These are phyloP conservation scores for Chlorella variabilis DNA, from an alignment of 163 green algal species.

Conservation along the genomic window DNA sequence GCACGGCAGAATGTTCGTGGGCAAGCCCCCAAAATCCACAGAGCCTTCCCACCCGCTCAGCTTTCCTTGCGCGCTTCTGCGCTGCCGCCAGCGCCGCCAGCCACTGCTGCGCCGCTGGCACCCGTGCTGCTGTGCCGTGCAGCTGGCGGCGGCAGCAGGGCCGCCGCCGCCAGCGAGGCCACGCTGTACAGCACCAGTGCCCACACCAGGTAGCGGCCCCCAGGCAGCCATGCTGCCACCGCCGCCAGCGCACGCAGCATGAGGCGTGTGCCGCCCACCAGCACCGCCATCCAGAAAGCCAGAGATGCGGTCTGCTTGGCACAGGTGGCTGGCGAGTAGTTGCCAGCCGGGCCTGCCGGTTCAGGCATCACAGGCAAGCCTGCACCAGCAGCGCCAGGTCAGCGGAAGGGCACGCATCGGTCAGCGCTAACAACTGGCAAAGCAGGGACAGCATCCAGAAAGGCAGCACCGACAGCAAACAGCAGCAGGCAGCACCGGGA, in stretches of 20 bases:
- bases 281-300: conserved; percentile 7
- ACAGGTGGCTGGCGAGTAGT: neutral
- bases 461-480: neutral
- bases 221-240: neutral
- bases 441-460: neutral
- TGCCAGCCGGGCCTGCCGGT: neutral
- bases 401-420: neutral
- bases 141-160: conserved; percentile 2
- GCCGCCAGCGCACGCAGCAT: neutral
- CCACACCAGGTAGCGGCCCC: neutral
- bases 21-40: too few relatives aligned
- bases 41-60: too few relatives aligned
- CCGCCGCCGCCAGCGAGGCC: conserved; percentile 11
- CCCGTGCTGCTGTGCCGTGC: neutral
- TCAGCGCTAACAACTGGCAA: neutral
- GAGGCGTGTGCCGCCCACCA: neutral
- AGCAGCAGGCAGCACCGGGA: neutral
- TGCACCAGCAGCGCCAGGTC: neutral
- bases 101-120: too few relatives aligned
- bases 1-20: too few relatives aligned
- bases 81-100: too few relatives aligned
- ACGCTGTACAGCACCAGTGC: neutral
- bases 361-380: neutral
- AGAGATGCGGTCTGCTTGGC: conserved; percentile 4
- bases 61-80: too few relatives aligned